A percentile compares a stretch with the other conserved stretches of the same genome.
Evolutionary conservation across 2,329 filamentous ascomycete species (phyloP).

Genomic region (Hypoxylon sp.): DNA sequence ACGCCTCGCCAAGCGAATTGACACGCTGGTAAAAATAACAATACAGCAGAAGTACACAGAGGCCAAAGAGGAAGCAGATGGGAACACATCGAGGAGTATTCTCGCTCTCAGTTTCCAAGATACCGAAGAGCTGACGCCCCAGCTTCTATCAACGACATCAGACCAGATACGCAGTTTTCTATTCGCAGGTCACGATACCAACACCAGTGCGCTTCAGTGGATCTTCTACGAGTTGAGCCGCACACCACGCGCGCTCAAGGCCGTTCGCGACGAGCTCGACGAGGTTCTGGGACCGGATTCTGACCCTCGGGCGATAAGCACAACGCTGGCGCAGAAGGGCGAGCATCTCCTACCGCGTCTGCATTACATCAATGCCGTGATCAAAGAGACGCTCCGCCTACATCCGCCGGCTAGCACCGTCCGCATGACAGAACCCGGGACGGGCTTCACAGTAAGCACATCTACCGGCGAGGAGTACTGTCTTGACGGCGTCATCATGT

Average conservation of each 20-base stretch:
- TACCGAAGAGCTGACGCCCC: conserved; percentile 39
- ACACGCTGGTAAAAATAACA: conserved; percentile 38
- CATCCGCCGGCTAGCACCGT: background rate
- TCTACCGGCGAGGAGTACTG: background rate
- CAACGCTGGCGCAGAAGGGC: conserved; percentile 1
- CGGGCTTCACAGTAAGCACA: background rate
- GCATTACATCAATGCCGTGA: conserved; percentile 3
- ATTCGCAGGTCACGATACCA: background rate
- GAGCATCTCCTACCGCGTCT: conserved; percentile 2
- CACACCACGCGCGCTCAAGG: background rate
- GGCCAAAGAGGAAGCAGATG: conserved; percentile 22
- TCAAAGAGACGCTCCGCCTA: background rate
- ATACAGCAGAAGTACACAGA: conserved; percentile 41
- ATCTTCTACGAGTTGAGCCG: background rate
- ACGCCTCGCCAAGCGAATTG: conserved; percentile 33
- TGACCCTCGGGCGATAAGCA: conserved; percentile 4
- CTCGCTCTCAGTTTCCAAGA: conserved; percentile 48
- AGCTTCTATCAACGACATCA: conserved; percentile 44
- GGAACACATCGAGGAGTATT: conserved; percentile 44
- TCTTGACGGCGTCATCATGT: background rate
- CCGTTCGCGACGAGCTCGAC: background rate
- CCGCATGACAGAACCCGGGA: background rate
- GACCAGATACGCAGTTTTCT: conserved; percentile 12
- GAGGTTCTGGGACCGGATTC: background rate
- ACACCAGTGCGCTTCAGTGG: background rate